Conservation (phyloP, 495 filamentous ascomycete genomes). For the Lophiostoma macrostomum region DNA sequence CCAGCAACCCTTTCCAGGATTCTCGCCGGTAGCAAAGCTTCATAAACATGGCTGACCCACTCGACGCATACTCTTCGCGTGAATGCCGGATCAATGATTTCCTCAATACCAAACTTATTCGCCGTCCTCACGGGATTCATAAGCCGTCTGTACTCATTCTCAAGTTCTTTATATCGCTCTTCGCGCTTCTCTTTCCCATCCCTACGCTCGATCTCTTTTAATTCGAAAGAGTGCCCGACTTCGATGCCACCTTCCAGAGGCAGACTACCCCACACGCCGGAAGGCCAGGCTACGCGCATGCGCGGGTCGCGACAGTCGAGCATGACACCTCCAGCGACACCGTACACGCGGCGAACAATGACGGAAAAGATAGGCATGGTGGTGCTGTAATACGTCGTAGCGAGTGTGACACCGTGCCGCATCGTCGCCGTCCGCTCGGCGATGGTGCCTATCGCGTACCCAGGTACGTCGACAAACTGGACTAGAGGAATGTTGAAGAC, state of each 20-base stretch:
- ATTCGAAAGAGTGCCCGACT: slow-evolving; percentile 57
- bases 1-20: slow-evolving; percentile 51
- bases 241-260: slow-evolving; percentile 62
- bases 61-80: slow-evolving; percentile 53
- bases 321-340: slow-evolving; percentile 63
- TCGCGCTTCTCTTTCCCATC: slow-evolving; percentile 45
- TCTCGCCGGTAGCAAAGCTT: slow-evolving; percentile 47
- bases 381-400: slow-evolving; percentile 57
- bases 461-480: slow-evolving; percentile 61
- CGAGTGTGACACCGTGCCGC: slow-evolving; percentile 59
- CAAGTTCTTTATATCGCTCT: slow-evolving; percentile 52
- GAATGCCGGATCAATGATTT: slow-evolving; percentile 60
- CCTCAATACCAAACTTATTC: slow-evolving; percentile 62
- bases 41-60: slow-evolving; percentile 57
- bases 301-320: slow-evolving; percentile 57
- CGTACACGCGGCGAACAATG: slow-evolving; percentile 55
- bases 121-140: slow-evolving; percentile 65
- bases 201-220: slow-evolving; percentile 52
- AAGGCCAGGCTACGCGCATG: slow-evolving; percentile 61
- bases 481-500: slow-evolving; percentile 62
- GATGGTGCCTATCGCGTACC: slow-evolving; percentile 61
- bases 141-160: slow-evolving; percentile 55
- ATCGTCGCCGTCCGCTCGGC: slow-evolving; percentile 62
- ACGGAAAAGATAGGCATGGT: slow-evolving; percentile 61
- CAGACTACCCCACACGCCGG: slow-evolving; percentile 58